Evolutionary conservation across 257 asterid genomes (phyloP).

Genomic region (Scutellaria galericulata): DNA sequence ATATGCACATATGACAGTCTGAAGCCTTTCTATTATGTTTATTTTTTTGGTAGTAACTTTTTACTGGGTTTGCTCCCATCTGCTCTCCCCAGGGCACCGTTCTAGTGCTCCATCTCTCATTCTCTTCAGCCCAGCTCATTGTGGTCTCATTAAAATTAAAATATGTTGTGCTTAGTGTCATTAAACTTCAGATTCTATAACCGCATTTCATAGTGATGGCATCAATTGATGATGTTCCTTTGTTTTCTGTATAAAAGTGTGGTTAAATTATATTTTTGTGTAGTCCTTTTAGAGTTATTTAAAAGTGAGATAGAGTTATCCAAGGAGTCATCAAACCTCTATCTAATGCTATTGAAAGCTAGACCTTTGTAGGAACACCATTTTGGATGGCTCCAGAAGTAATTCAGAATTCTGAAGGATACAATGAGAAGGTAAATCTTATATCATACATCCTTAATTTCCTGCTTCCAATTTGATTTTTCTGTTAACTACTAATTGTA

Average conservation of each 20-base stretch:
- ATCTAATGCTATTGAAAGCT: conserved; percentile 62
- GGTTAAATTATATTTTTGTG: conserved; percentile 29
- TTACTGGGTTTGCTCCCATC: neutral
- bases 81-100: conserved; percentile 9
- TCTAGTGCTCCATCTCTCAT: neutral
- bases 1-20: conserved; percentile 2
- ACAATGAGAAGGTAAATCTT: conserved; percentile 86
- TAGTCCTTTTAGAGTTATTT: neutral
- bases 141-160: neutral
- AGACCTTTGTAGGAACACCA: conserved; percentile 99
- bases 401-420: conserved; percentile 97
- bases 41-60: neutral
- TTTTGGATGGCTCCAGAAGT: conserved; percentile 99
- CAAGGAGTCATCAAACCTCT: conserved; percentile 39
- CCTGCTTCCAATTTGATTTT: neutral
- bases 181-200: neutral
- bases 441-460: conserved; percentile 20
- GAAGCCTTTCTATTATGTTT: too few species aligned
- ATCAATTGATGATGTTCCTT: neutral
- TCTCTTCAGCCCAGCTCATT: neutral
- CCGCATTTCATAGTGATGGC: neutral
- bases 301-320: conserved; percentile 29
- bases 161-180: neutral
- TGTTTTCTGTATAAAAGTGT: neutral
- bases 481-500: neutral